phyloP scores from a whole-genome alignment of 1,284 basidiomycete species.

The Microbotryomycetes sp. region DNA sequence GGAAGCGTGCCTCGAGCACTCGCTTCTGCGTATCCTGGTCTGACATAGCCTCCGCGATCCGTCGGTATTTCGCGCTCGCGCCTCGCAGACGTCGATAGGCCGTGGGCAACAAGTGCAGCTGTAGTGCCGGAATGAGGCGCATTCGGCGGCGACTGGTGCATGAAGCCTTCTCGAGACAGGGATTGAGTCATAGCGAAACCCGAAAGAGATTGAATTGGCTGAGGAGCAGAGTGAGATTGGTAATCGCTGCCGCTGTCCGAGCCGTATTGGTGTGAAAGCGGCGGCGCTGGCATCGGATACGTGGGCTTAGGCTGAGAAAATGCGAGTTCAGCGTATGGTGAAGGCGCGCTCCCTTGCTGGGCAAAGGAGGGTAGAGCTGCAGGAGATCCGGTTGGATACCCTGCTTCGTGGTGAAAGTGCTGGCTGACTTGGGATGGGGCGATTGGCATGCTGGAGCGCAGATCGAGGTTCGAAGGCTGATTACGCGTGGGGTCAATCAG shows the following conservation, averaged over 20 bases:
- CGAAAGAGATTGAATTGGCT: not conserved
- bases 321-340: not conserved
- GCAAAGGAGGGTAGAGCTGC: not conserved
- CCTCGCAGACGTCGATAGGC: not conserved
- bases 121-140: not conserved
- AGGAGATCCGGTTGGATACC: not conserved
- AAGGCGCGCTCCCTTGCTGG: not conserved
- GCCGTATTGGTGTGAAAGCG: not conserved
- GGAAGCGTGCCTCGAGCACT: not conserved
- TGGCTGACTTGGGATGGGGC: not conserved
- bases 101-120: not conserved
- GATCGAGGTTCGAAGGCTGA: not conserved
- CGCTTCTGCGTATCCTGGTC: not conserved
- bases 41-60: constrained; percentile 7
- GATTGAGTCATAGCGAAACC: not conserved
- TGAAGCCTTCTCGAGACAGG: not conserved
- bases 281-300: not conserved
- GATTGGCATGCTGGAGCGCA: not conserved
- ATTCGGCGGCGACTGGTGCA: not conserved
- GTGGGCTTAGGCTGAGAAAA: not conserved
- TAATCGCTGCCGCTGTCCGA: not conserved
- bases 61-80: constrained; percentile 3
- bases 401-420: too few relatives aligned
- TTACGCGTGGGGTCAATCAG: not conserved
- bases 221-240: not conserved